Evolutionary conservation across 345 rosid species (phyloP).

Genomic region (Citrus australasica): DNA sequence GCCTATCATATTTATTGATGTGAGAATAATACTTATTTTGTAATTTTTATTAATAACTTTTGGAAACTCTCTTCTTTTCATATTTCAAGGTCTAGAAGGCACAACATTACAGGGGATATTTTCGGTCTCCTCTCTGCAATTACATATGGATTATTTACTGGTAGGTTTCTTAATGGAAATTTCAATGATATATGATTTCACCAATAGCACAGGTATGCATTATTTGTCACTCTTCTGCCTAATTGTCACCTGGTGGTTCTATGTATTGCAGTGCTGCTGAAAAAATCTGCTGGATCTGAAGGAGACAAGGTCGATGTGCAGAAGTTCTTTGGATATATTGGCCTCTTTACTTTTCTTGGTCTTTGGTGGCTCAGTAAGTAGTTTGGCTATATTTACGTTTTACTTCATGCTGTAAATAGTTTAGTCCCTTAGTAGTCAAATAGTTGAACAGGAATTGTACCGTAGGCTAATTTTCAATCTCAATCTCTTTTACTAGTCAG

Average conservation of each 20-base stretch:
- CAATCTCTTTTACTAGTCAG: neutral
- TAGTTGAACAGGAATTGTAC: neutral
- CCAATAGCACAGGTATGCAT: neutral
- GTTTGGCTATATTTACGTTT: neutral
- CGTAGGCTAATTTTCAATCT: neutral
- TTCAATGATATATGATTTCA: neutral
- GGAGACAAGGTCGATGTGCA: constrained; percentile 55
- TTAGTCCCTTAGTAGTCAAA: neutral
- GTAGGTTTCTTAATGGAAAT: constrained; percentile 19
- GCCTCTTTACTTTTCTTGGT: constrained; percentile 55
- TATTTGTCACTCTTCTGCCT: constrained; percentile 2
- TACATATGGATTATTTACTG: constrained; percentile 54
- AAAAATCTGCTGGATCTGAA: constrained; percentile 53
- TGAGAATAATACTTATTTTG: neutral
- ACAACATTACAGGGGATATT: constrained; percentile 45
- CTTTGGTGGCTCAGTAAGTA: constrained; percentile 71
- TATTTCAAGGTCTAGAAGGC: constrained; percentile 38
- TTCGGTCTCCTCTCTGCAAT: constrained; percentile 58
- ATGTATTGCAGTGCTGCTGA: constrained; percentile 45
- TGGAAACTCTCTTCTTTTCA: constrained; percentile 3
- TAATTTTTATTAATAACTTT: neutral
- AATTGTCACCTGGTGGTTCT: neutral
- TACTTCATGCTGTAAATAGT: neutral
- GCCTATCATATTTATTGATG: neutral
- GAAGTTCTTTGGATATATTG: constrained; percentile 56